Base-by-base conservation (phyloP, 2,329 filamentous ascomycete genomes). In the Aspergillus sp. region DNA sequence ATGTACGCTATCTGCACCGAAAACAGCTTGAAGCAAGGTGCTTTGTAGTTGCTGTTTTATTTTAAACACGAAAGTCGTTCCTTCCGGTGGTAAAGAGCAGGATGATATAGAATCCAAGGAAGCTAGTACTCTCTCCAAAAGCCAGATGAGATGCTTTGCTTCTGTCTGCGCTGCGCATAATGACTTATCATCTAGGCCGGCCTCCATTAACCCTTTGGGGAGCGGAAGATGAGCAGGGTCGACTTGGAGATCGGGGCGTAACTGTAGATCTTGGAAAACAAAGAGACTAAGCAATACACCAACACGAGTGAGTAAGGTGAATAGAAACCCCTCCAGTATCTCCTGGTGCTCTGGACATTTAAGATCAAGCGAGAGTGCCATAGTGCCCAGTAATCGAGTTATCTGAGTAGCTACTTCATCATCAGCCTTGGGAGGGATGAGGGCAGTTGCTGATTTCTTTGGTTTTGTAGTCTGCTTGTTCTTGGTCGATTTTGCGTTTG, bases 281-380 rank as follows among this genome's bases (percentile, higher is more conserved):
- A 67, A 62, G 1, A 67, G 48, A 8, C 65, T 65, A 5, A 75
- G 50, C 13, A 71, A 45, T 27, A 59, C 63, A 0, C 71, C 72
- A 10, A 69, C 60, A 7, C 69, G 65, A 29, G 61, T 49, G 1
- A 74, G 50, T 5, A 70, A 43, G 7, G 62, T 40, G 36, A 56
- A 69, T 6, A 73, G 50, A 27, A 68, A 63, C 0, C 70, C 71
- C 54, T 74, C 71, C 11, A 73, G 52, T 5, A 72, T 45, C 11
- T 61, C 51, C 13, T 56, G 52, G 26, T 69, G 62, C 10, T 54
- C 54, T 19, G 46, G 11, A 36, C 52, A 50, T 1, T 46, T 37
- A 6, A 51, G 36, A 36, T 66, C 57, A 7, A 68, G 50, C 5
- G 56, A 60, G 7, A 54, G 40, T 3, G 58, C 49, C 61, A 69